phyloP scores from a whole-genome alignment of 352 stramenopile genomes.

The Globisporangium alternatum region DNA sequence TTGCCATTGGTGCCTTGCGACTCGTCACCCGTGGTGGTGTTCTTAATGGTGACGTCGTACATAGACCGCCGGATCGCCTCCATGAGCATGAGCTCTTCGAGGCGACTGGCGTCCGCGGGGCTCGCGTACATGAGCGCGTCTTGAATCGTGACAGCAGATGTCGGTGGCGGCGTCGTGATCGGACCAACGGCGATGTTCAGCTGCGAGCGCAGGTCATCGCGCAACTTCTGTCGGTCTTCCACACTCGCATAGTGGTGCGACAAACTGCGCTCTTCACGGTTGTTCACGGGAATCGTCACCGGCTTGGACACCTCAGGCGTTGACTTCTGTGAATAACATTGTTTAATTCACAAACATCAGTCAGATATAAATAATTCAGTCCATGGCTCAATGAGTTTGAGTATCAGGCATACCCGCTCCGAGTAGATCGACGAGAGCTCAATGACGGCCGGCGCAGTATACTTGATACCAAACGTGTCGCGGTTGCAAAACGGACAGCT shows the following conservation, averaged over 20 bases:
- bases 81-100: slow-evolving; percentile 83
- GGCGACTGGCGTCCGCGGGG: slow-evolving; percentile 44
- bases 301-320: slow-evolving; percentile 18
- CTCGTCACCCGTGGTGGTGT: background rate
- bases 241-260: slow-evolving; percentile 60
- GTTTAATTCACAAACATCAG: background rate
- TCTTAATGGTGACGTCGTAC: slow-evolving; percentile 52
- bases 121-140: slow-evolving; percentile 34
- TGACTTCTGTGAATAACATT: background rate
- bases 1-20: background rate
- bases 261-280: slow-evolving; percentile 29
- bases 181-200: slow-evolving; percentile 55
- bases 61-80: slow-evolving; percentile 82
- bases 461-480: slow-evolving; percentile 54
- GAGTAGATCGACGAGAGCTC: slow-evolving; percentile 48
- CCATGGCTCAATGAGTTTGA: background rate
- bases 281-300: background rate
- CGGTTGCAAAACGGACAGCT: slow-evolving; percentile 84
- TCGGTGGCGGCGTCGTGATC: slow-evolving; percentile 50
- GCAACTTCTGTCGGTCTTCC: slow-evolving; percentile 67
- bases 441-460: slow-evolving; percentile 39
- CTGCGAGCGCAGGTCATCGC: slow-evolving; percentile 70
- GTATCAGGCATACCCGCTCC: slow-evolving; percentile 25
- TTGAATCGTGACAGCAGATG: slow-evolving; percentile 26
- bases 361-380: background rate